Conservation (phyloP, 352 stramenopile genomes). For the Globisporangium yorkense region DNA sequence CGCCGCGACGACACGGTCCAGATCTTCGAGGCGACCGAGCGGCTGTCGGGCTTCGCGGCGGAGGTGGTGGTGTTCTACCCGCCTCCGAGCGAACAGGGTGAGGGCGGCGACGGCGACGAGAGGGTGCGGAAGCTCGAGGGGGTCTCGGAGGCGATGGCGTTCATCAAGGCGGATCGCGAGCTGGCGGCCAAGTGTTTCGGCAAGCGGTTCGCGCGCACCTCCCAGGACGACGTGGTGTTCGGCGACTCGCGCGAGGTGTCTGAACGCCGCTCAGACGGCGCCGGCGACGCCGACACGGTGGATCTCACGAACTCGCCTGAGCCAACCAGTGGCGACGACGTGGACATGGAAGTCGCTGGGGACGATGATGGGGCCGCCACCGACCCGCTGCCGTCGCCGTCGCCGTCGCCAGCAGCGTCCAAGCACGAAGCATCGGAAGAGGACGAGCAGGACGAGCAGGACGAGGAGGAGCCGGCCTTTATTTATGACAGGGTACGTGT, state of each 20-base stretch:
- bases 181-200: constrained; percentile 70
- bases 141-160: constrained; percentile 47
- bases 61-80: constrained; percentile 35
- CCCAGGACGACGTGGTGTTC: constrained; percentile 32
- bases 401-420: not conserved
- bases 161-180: constrained; percentile 40
- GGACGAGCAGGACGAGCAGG: constrained; percentile 6
- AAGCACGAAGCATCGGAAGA: constrained; percentile 2
- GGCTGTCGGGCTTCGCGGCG: constrained; percentile 26
- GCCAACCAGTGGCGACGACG: constrained; percentile 1
- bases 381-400: too few relatives aligned
- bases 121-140: constrained; percentile 29
- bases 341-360: constrained; percentile 1
- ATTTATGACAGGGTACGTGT: constrained; percentile 78
- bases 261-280: too few relatives aligned
- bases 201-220: constrained; percentile 41
- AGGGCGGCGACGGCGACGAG: constrained; percentile 1
- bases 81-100: not conserved
- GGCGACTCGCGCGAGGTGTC: constrained; percentile 2
- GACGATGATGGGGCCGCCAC: not conserved
- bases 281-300: constrained; percentile 5
- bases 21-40: constrained; percentile 42
- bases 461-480: constrained; percentile 30
- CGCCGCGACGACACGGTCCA: constrained; percentile 39
- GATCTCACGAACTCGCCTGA: constrained; percentile 1